Base-by-base conservation (phyloP, 2,329 filamentous ascomycete species). In the Lecanicillium sp. region DNA sequence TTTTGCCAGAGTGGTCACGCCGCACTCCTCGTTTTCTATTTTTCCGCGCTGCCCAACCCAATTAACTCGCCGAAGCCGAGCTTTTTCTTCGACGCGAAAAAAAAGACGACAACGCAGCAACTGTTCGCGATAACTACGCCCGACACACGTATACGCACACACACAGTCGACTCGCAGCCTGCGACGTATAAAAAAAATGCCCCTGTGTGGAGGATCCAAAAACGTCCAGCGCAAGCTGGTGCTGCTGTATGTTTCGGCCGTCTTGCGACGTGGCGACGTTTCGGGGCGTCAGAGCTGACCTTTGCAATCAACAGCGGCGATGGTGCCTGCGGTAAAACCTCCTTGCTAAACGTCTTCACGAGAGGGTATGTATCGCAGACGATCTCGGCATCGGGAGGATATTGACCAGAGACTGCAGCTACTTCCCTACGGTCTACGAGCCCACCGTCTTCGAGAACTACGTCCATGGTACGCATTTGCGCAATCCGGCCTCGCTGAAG, bases 381-480 rank as follows among this genome's bases (percentile, higher is more conserved):
- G 5, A n/a, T 11, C 24, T 30, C 35, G 35, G 24, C 23, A 12
- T 44, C 46, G 29, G 20, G 29, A 21, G n/a, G 46, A 35, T 32
- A 53, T 40, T 26, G 26, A 10, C 15, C 20, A n/a, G 17, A 12
- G 39, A 9, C 20, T 12, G 33, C 59, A 91, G 88, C 55, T 95
- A 96, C 69, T 98, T 98, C 68, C 91, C 91, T 44, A 96, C 91
- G 50, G 91, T 97, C 62, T 97, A 97, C 73, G 90, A 97, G 70
- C 93, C 93, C 47, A 98, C 91, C 29, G 91, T 96, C 56, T 96
- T 96, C 69, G 91, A 98, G 68, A 98, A 98, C 71, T 98, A 97
- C 69, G 91, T 98, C 54, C 91, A 98, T 67, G 90, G 88, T 94
- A 78, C 64, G 77, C n/a, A 48, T 5, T 6, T 17, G 17, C 9